Conservation (phyloP, 106 monocot species). For the Iris macrosiphon region DNA sequence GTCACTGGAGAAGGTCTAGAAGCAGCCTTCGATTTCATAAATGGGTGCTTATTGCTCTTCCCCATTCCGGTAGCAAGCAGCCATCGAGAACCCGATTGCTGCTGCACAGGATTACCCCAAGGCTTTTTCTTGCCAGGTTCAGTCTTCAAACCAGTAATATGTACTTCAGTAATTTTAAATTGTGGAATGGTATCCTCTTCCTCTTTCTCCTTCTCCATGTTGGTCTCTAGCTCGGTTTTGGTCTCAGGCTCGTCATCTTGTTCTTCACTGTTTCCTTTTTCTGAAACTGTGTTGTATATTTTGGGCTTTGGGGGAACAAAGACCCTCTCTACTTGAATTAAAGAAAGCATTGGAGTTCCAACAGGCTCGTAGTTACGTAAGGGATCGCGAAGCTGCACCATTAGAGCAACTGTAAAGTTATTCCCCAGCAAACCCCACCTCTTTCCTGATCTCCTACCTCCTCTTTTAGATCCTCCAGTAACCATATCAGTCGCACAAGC, state of each 20-base stretch:
- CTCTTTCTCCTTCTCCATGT: slow-evolving; percentile 28
- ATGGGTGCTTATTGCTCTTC: slow-evolving; percentile 78
- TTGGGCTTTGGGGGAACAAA: slow-evolving; percentile 83
- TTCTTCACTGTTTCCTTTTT: slow-evolving; percentile 45
- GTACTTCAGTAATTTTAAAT: slow-evolving; percentile 85
- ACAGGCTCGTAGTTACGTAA: slow-evolving; percentile 82
- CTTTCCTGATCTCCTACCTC: slow-evolving; percentile 43
- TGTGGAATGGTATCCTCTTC: slow-evolving; percentile 49
- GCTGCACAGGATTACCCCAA: slow-evolving; percentile 58
- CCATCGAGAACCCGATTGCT: slow-evolving; percentile 89
- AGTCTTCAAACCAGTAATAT: slow-evolving; percentile 81
- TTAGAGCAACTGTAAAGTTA: slow-evolving; percentile 88
- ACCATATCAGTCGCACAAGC: slow-evolving; percentile 55
- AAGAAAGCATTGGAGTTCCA: slow-evolving; percentile 84
- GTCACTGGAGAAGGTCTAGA: slow-evolving; percentile 29
- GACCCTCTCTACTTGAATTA: slow-evolving; percentile 92
- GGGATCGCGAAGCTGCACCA: slow-evolving; percentile 97
- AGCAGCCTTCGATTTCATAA: slow-evolving; percentile 65
- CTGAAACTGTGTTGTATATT: slow-evolving; percentile 49
- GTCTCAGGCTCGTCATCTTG: slow-evolving; percentile 12
- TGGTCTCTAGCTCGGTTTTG: neutral
- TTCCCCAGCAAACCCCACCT: slow-evolving; percentile 90
- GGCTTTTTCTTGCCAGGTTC: slow-evolving; percentile 51
- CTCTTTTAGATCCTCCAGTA: slow-evolving; percentile 37
- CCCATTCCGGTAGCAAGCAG: slow-evolving; percentile 93